Evolutionary conservation across 495 filamentous ascomycete species (phyloP).

Genomic region (Hyphodiscus hymeniophilus): DNA sequence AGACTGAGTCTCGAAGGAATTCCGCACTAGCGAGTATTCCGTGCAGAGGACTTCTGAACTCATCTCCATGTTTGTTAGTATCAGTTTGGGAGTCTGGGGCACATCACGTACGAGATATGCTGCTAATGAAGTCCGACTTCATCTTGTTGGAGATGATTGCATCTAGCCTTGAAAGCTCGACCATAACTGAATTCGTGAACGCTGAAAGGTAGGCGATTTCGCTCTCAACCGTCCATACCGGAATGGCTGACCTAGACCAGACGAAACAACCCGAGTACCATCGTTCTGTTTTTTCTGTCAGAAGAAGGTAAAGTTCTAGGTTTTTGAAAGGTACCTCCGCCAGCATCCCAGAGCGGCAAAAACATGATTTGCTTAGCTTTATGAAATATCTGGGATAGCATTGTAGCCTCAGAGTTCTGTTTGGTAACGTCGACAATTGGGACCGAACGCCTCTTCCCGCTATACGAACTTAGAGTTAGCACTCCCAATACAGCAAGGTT

Average conservation of each 20-base stretch:
- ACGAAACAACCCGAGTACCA: constrained; percentile 61
- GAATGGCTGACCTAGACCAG: constrained; percentile 39
- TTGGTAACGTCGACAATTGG: constrained; percentile 28
- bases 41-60: constrained; percentile 32
- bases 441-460: not conserved
- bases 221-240: constrained; percentile 34
- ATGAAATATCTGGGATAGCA: constrained; percentile 25
- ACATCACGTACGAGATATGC: constrained; percentile 24
- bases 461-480: no score
- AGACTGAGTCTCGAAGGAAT: constrained; percentile 22
- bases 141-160: constrained; percentile 32
- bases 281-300: constrained; percentile 25
- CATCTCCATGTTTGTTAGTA: constrained; percentile 13
- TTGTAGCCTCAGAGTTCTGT: constrained; percentile 35
- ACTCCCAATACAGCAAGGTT: no score
- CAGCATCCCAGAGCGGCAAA: constrained; percentile 59
- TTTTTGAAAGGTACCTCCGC: constrained; percentile 24
- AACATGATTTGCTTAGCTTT: constrained; percentile 43
- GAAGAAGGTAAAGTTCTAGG: no score
- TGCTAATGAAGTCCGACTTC: constrained; percentile 30
- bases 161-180: constrained; percentile 46
- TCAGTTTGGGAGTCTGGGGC: constrained; percentile 2
- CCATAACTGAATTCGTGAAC: constrained; percentile 52
- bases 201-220: constrained; percentile 37
- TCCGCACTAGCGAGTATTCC: constrained; percentile 30